Base-by-base conservation (phyloP, 2,329 filamentous ascomycete genomes). In the Colletotrichum horii region DNA sequence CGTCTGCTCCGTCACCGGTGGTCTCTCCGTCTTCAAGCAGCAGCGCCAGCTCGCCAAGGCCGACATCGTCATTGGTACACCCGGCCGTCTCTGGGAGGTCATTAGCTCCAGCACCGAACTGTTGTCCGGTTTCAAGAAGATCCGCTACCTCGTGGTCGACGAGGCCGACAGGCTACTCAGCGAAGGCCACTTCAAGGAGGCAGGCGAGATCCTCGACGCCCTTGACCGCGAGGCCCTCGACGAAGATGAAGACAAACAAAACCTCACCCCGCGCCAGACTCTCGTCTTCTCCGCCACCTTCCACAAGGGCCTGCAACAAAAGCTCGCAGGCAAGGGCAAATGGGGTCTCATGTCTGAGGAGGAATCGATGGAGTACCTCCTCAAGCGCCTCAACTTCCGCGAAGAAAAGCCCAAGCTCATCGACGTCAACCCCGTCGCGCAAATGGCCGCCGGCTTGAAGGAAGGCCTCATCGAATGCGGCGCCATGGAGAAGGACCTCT, bases 231-330 rank as follows among this genome's bases (percentile, higher is more conserved):
- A 90, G 52, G 92, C 95, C 61, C 93, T 95, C 3, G 88, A 91
- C 22, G 88, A 90, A 26, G 88, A 88, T 8, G 83, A 86, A 1
- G 85, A 88, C 8, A 88, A 88, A 2, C 85, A 86, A 4, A 87
- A 84, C 8, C 78, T 83, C 14, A 82, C 87, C 56, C 81, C 90
- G 19, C 88, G 96, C 55, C 97, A 99, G 82, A 98, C 96, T 0
- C 90, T 99, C 0, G 95, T 99, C 24, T 99, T 99, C 84, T 98
- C 97, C 0, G 97, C 97, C 0, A 99, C 97, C 0, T 98, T 99
- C 83, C 94, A 98, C 82, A 96, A 96, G 81, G 93, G 93, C 1
- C 86, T 99, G 34, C 96, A 98, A 82, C 95, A 96, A 79, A 98
- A 98, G 83, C 89, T 99, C 15, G 92, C 94, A 2, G 94, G 95